Percentiles rank a stretch among this genome's conserved stretches.
Conservation (phyloP, 768 basidiomycete species). For the Lactarius deliciosus region DNA sequence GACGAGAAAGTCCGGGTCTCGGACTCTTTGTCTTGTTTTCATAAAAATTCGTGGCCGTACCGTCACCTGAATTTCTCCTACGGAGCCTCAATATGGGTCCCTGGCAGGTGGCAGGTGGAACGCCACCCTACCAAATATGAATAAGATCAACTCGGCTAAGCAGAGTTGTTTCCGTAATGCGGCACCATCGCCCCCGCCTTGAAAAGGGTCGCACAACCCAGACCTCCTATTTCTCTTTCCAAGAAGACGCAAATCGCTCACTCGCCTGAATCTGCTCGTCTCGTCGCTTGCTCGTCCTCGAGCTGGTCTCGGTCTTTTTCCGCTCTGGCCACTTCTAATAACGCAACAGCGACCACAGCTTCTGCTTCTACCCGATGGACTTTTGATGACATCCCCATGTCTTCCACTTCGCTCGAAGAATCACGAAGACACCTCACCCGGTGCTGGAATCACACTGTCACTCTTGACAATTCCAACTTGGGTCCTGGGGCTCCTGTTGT, state of each 20-base stretch:
- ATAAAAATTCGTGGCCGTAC: neutral
- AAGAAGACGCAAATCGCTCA: neutral
- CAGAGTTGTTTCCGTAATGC: neutral
- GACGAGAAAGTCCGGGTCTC: neutral
- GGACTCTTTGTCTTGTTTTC: neutral
- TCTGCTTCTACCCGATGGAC: slow-evolving; percentile 25
- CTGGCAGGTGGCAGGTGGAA: too few species aligned
- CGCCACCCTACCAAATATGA: neutral
- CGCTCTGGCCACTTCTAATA: neutral
- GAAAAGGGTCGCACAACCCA: too few species aligned
- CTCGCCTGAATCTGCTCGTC: neutral
- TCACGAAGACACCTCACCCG: neutral
- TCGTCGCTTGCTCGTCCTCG: slow-evolving; percentile 6
- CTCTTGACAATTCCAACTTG: slow-evolving; percentile 13
- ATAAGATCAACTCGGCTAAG: neutral
- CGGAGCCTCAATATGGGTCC: too few species aligned
- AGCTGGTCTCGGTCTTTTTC: slow-evolving; percentile 15
- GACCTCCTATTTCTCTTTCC: neutral
- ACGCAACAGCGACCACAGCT: slow-evolving; percentile 10
- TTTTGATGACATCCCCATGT: slow-evolving; percentile 24
- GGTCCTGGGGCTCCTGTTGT: slow-evolving; percentile 4
- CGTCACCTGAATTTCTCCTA: neutral
- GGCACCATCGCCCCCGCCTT: neutral
- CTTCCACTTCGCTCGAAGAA: slow-evolving; percentile 9
- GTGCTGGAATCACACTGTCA: neutral